phyloP scores from a whole-genome alignment of 805 yeast genomes.

The Hanseniaspora hatyaiensis region DNA sequence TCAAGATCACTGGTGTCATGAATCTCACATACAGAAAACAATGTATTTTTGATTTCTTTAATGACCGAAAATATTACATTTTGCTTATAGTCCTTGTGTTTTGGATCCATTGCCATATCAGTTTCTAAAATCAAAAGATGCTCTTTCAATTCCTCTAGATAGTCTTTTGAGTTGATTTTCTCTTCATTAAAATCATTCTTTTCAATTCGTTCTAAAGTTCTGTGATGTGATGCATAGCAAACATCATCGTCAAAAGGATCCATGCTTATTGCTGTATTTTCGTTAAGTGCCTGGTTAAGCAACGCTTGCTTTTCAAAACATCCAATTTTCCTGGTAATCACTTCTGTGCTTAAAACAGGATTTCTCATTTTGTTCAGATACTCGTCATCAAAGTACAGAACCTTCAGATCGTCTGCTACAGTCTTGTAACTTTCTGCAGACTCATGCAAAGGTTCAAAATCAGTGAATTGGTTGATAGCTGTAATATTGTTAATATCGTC shows the following conservation, averaged over 20 bases:
- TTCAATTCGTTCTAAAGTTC: slow-evolving; percentile 1
- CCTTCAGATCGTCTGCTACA: neutral
- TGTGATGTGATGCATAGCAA: slow-evolving; percentile 6
- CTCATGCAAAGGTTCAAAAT: neutral
- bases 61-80: neutral
- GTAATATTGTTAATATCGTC: slow-evolving; percentile 17
- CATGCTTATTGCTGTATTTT: neutral
- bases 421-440: neutral
- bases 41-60: neutral
- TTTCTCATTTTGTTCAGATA: neutral
- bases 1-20: neutral
- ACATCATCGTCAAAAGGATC: neutral
- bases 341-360: neutral
- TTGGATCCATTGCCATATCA: neutral
- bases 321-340: neutral
- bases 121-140: neutral
- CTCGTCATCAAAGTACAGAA: neutral
- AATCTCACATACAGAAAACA: neutral
- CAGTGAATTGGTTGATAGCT: slow-evolving; percentile 20
- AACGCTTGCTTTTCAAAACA: neutral
- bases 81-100: neutral
- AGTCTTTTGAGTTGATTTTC: neutral
- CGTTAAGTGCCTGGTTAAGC: neutral
- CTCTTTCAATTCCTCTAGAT: slow-evolving; percentile 3
- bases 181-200: neutral